phyloP scores from a whole-genome alignment of 2,329 filamentous ascomycete species.

The Mycosphaerella sp. region DNA sequence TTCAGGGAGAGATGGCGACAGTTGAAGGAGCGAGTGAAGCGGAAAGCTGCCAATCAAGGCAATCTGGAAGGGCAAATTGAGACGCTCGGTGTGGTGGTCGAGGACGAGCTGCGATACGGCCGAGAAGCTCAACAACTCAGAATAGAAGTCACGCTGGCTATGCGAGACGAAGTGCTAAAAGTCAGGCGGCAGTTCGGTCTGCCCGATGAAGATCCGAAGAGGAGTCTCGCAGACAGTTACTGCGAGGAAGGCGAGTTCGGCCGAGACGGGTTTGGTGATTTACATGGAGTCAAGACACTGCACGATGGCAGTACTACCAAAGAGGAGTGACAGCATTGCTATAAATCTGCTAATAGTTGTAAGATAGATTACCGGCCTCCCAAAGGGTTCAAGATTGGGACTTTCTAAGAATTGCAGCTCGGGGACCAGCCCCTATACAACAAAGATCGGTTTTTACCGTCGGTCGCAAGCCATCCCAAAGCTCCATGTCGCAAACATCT shows the following conservation, averaged over 20 bases:
- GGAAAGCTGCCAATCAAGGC: conserved; percentile 20
- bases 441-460: too few relatives aligned
- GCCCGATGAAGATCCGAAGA: conserved; percentile 72
- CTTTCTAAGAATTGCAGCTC: too few relatives aligned
- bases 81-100: conserved; percentile 54
- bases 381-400: too few relatives aligned
- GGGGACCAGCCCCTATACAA: too few relatives aligned
- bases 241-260: conserved; percentile 46
- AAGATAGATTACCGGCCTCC: background rate
- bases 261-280: conserved; percentile 37
- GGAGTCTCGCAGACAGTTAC: conserved; percentile 77
- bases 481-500: too few relatives aligned
- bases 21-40: conserved; percentile 52
- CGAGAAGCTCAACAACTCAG: conserved; percentile 71
- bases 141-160: conserved; percentile 70
- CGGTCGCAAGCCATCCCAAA: too few relatives aligned
- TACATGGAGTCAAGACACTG: conserved; percentile 46
- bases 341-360: background rate
- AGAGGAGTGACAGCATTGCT: conserved; percentile 42
- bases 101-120: conserved; percentile 61
- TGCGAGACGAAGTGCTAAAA: conserved; percentile 74
- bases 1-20: conserved; percentile 67
- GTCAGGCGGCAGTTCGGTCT: conserved; percentile 66
- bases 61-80: conserved; percentile 6
- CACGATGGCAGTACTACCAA: conserved; percentile 54